These are phyloP conservation scores for Fraxinus angustifolia DNA, from an alignment of 305 asterid genomes.

Conservation along the genomic window DNA sequence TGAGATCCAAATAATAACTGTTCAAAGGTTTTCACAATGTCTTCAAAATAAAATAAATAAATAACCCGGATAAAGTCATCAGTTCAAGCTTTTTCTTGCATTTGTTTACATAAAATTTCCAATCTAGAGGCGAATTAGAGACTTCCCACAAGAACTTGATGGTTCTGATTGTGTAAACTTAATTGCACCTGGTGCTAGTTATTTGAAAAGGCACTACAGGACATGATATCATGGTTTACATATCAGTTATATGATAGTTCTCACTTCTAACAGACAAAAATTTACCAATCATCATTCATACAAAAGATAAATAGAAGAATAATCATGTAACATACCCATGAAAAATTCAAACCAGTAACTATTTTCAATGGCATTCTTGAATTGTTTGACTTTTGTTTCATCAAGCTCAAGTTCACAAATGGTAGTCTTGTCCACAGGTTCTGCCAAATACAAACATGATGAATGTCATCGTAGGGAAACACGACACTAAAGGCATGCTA, in stretches of 20 bases:
- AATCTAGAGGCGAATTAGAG: neutral
- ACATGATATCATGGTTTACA: neutral
- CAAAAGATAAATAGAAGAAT: neutral
- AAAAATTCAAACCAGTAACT: constrained; percentile 64
- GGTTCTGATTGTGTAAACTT: neutral
- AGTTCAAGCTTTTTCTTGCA: neutral
- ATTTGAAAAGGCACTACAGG: neutral
- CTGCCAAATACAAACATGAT: constrained; percentile 30
- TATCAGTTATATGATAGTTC: neutral
- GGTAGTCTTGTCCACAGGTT: constrained; percentile 44
- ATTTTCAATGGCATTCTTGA: constrained; percentile 59
- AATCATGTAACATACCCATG: constrained; percentile 43
- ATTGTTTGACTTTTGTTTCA: constrained; percentile 53
- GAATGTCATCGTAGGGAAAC: constrained; percentile 11
- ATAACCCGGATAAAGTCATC: neutral
- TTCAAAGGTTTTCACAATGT: neutral
- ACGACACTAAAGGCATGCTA: neutral
- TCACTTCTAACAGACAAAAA: neutral
- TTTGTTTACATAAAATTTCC: neutral
- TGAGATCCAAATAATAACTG: neutral
- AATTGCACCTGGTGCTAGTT: neutral
- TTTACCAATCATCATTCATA: neutral
- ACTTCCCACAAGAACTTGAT: neutral
- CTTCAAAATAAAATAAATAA: neutral
- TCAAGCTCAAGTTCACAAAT: constrained; percentile 54